Evolutionary conservation across 116 monocot species (phyloP).

Genomic region (Phalaenopsis hybrid): DNA sequence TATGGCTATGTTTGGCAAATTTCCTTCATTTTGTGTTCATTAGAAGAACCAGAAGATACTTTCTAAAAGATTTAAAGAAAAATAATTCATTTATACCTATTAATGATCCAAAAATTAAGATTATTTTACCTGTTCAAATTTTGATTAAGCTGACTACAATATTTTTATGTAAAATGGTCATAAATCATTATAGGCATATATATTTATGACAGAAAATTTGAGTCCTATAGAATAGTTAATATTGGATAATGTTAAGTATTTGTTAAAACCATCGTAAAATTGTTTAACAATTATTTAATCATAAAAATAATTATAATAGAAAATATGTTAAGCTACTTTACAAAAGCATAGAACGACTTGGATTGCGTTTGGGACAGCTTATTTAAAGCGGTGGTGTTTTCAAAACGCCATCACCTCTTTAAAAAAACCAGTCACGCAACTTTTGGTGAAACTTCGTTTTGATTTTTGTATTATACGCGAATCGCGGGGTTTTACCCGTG

Average conservation of each 20-base stretch:
- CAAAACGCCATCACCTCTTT: no score
- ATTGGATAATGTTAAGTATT: neutral
- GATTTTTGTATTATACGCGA: no score
- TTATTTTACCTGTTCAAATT: neutral
- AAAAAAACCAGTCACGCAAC: no score
- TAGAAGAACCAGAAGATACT: neutral
- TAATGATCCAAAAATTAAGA: neutral
- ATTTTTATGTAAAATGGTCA: neutral
- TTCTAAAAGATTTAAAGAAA: neutral
- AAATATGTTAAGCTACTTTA: neutral
- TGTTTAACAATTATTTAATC: neutral
- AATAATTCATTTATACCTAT: neutral
- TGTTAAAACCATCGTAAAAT: no score
- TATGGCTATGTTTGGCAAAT: neutral
- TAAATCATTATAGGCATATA: neutral
- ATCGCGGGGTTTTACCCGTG: no score
- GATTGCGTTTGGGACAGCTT: neutral
- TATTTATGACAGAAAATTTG: neutral
- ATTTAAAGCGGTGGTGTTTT: no score
- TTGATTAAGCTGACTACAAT: neutral
- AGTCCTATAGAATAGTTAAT: neutral
- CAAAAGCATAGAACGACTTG: neutral
- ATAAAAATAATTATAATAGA: neutral
- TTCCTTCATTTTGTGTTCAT: neutral
- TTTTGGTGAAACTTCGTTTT: no score